phyloP scores from a whole-genome alignment of 257 asterid species.

The Coffea canephora region DNA sequence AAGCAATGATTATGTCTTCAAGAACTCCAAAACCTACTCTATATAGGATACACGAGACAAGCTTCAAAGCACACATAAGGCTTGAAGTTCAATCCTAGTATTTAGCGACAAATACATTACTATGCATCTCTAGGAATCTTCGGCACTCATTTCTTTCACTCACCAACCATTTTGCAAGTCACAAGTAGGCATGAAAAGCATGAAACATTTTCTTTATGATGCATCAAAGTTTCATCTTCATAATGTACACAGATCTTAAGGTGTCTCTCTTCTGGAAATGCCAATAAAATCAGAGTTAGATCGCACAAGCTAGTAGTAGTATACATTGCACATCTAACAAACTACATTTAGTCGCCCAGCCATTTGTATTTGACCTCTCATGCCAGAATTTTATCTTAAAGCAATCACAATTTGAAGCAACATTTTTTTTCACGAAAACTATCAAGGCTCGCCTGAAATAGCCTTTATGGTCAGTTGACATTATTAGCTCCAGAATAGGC shows the following conservation, averaged over 20 bases:
- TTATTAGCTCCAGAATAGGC: not conserved
- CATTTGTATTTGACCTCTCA: not conserved
- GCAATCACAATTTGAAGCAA: not conserved
- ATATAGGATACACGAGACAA: not conserved
- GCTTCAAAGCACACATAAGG: not conserved
- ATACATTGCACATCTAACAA: not conserved
- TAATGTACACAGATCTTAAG: not conserved
- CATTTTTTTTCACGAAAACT: not conserved
- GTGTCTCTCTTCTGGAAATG: not conserved
- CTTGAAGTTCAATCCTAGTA: not conserved
- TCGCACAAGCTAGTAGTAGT: not conserved
- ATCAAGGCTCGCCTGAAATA: not conserved
- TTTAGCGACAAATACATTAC: not conserved
- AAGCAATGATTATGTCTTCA: not conserved
- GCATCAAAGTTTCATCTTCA: not conserved
- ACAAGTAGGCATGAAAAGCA: not conserved
- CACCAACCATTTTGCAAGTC: not conserved
- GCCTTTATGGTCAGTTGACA: not conserved
- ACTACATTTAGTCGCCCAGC: not conserved
- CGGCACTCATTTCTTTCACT: not conserved
- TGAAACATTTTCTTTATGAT: too few relatives aligned
- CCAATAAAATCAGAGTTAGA: not conserved
- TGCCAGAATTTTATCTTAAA: not conserved
- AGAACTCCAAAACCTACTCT: not conserved
- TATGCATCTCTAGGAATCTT: not conserved